A percentile compares a stretch with the other conserved stretches of the same genome.
Conservation (phyloP, 2,329 filamentous ascomycete genomes). For the Sporothrix pseudoabietina region DNA sequence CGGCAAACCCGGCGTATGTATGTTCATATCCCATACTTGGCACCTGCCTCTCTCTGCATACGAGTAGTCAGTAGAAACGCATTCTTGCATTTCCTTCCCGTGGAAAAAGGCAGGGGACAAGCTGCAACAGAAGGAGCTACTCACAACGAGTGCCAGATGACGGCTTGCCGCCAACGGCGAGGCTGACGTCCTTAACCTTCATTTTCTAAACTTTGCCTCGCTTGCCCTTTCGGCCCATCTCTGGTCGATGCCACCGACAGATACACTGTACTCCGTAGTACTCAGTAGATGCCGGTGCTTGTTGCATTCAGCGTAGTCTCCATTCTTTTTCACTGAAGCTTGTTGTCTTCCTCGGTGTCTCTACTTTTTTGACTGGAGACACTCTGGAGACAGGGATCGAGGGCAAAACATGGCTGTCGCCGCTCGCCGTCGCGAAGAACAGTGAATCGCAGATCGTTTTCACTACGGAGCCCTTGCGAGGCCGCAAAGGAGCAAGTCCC, state of each 20-base stretch:
- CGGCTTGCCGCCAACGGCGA: neutral
- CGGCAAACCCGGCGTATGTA: slow-evolving; percentile 6
- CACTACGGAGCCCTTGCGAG: neutral
- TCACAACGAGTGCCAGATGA: neutral
- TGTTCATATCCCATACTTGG: neutral
- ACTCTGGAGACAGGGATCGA: neutral
- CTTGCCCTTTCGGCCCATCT: slow-evolving; percentile 9
- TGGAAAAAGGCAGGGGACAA: neutral
- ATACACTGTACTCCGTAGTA: neutral
- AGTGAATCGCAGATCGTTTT: neutral
- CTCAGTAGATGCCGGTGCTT: neutral
- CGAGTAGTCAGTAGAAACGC: neutral
- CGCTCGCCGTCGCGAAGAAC: neutral
- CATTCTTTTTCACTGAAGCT: neutral
- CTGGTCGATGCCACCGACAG: neutral
- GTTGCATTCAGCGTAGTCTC: neutral
- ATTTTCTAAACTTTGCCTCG: neutral
- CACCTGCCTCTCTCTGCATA: too few species aligned
- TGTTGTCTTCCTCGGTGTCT: neutral
- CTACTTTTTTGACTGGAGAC: neutral
- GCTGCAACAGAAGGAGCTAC: neutral
- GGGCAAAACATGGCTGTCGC: neutral
- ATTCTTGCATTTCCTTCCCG: neutral
- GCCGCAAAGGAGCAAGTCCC: neutral
- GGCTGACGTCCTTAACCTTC: neutral